phyloP scores from a whole-genome alignment of 352 stramenopile genomes.

The Phytophthora cactorum region DNA sequence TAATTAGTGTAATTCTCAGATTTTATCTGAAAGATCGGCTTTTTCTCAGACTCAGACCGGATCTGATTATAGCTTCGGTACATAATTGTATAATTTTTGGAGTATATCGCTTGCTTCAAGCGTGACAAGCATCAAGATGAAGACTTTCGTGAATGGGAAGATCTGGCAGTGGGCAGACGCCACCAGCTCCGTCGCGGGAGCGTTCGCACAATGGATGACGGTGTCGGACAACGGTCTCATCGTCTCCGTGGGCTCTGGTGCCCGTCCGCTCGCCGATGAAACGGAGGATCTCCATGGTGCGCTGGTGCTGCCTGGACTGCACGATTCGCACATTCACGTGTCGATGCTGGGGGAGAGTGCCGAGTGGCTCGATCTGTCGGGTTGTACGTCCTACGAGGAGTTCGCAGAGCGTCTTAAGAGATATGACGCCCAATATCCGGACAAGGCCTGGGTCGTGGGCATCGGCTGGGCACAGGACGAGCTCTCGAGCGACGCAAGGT shows the following conservation, averaged over 20 bases:
- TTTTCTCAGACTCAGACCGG: too few species aligned
- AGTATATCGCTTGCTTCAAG: too few species aligned
- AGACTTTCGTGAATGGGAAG: slow-evolving; percentile 63
- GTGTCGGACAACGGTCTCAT: slow-evolving; percentile 59
- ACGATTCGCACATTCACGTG: slow-evolving; percentile 91
- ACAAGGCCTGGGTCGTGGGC: slow-evolving; percentile 83
- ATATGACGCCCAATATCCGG: slow-evolving; percentile 68
- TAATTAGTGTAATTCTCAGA: too few species aligned
- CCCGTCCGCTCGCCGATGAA: slow-evolving; percentile 14
- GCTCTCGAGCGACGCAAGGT: slow-evolving; percentile 62
- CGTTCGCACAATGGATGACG: slow-evolving; percentile 64
- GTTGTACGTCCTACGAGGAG: slow-evolving; percentile 77
- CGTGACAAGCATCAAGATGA: slow-evolving; percentile 33
- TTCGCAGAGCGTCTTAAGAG: slow-evolving; percentile 53
- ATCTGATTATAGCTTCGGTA: not conserved
- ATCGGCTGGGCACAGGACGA: slow-evolving; percentile 89
- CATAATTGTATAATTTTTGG: not conserved
- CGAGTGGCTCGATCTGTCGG: slow-evolving; percentile 84
- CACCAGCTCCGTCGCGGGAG: slow-evolving; percentile 3
- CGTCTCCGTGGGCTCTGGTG: slow-evolving; percentile 37
- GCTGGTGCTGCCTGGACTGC: slow-evolving; percentile 85
- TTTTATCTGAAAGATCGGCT: too few species aligned
- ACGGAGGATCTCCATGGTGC: slow-evolving; percentile 57
- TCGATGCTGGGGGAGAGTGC: slow-evolving; percentile 84
- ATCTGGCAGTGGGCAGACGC: slow-evolving; percentile 68